Evolutionary conservation across 2,329 filamentous ascomycete species (phyloP), one percentile per base, ranked within the genome.

Genomic region (Xylaria polymorpha): DNA sequence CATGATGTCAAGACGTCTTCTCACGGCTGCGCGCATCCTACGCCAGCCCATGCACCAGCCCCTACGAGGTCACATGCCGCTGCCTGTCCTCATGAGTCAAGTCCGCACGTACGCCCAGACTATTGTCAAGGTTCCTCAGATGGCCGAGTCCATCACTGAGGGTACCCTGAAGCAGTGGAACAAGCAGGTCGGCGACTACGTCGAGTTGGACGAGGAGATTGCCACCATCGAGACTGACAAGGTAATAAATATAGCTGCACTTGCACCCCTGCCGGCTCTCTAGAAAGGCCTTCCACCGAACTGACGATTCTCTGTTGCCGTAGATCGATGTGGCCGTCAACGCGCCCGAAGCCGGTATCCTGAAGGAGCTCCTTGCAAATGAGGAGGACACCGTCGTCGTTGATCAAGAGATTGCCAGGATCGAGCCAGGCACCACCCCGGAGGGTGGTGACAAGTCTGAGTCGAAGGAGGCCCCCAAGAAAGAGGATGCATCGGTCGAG

Each of bases 161-260:
- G 96, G 96, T 70, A 99, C 96, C 25, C 82, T 99, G 78, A 98
- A 97, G 84, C 94, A 97, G 80, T 98, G 94, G 86, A 92, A 89
- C 77, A 98, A 98, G 81, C 81, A 95, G 83, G 85, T 98, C 76
- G 96, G 96, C 77, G 96, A 99, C 80, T 94, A 90, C 76, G 94
- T 99, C 61, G 94, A 97, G 84, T 91, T 91, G 77, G 96, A 99
- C 79, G 96, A 98, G 83, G 96, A 99, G 81, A 95, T 99, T 81
- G 96, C 96, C 39, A 98, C 95, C 59, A 99, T 99, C 78, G 96
- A 99, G 84, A 99, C 96, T 15, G 96, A 99, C 87, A 99, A 99
- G 90, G 93, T 94, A 84, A 71, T 44, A 71, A 84, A 71, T 53
- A 63, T 25, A 48, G 22, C 29, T 39, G 10, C 57, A 35, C 43